phyloP scores from a whole-genome alignment of 2,329 filamentous ascomycete species.

The Phaeosphaeriaceae sp. region DNA sequence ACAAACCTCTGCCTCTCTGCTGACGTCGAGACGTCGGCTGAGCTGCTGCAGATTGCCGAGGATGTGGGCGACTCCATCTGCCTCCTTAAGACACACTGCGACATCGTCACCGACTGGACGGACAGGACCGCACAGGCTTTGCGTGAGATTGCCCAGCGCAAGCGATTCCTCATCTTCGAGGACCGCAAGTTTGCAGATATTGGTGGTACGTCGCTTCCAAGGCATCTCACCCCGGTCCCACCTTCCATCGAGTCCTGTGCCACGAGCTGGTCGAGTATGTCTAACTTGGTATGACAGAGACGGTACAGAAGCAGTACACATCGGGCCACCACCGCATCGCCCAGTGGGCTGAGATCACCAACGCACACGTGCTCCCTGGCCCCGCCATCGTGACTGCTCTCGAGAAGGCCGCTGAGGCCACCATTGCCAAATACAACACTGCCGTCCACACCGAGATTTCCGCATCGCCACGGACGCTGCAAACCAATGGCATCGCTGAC shows the following conservation, averaged over 20 bases:
- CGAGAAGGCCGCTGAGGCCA: slow-evolving; percentile 55
- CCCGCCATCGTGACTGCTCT: slow-evolving; percentile 60
- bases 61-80: slow-evolving; percentile 67
- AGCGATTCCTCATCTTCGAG: slow-evolving; percentile 62
- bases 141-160: slow-evolving; percentile 56
- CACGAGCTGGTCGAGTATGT: not conserved
- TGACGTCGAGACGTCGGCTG: slow-evolving; percentile 63
- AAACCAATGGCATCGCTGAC: slow-evolving; percentile 36
- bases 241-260: not conserved
- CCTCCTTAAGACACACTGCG: slow-evolving; percentile 67
- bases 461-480: slow-evolving; percentile 39
- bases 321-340: slow-evolving; percentile 59
- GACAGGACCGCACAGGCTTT: slow-evolving; percentile 60
- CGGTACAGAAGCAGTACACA: slow-evolving; percentile 63
- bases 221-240: not conserved
- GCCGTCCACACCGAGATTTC: slow-evolving; percentile 60
- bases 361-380: slow-evolving; percentile 61
- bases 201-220: slow-evolving; percentile 53
- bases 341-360: slow-evolving; percentile 60
- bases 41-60: slow-evolving; percentile 63
- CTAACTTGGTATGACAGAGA: slow-evolving; percentile 47
- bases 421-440: slow-evolving; percentile 59
- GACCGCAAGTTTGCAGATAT: slow-evolving; percentile 65
- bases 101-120: slow-evolving; percentile 68
- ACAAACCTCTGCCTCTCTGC: slow-evolving; percentile 64